Evolutionary conservation across 129 eudicot genomes (phyloP), one percentile per base, ranked within the genome.

Genomic region (Flaveria linearis): DNA sequence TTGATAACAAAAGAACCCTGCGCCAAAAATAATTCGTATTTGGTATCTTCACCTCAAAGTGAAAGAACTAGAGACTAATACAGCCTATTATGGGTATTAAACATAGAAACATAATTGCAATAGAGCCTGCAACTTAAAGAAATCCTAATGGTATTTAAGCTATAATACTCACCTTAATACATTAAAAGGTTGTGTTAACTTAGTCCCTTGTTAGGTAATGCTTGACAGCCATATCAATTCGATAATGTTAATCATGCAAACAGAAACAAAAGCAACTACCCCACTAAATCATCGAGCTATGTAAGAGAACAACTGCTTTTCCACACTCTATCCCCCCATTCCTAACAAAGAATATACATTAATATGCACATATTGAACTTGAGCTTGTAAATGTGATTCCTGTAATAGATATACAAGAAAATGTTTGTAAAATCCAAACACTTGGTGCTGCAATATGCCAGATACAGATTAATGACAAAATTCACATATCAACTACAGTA

Each of bases 1-100:
- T 94, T 94, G 43, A 94, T 85, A 73, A 94, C 76, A 85, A 87
- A 94, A 58, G 99, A 89, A 41, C 99, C 99, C 99, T 94, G 92
- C 82, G 80, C 74, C 76, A 17, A 80, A 76, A 67, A 30, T 11
- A 45, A 63, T 63, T 41, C 53, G 41, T 26, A 45, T 64, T 41
- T 66, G 53, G 36, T 41, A 25, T 26, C 52, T 9, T 14, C 81
- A 45, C 72, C 57, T 78, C 53, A 75, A 71, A 66, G 42, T 76
- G 75, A 62, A 72, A 64, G 72, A 46, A 62, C 76, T 68, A n/a
- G 49, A 82, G 22, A 50, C 28, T 36, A 64, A 20, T 22, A 63
- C 46, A 45, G 33, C 47, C 52, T 65, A 62, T 69, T 36, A 33
- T 17, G 10, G 58, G 74, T 61, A 73, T 23, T 23, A 68, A 28